Evolutionary conservation across 345 rosid genomes (phyloP).

Genomic region (Salix udensis): DNA sequence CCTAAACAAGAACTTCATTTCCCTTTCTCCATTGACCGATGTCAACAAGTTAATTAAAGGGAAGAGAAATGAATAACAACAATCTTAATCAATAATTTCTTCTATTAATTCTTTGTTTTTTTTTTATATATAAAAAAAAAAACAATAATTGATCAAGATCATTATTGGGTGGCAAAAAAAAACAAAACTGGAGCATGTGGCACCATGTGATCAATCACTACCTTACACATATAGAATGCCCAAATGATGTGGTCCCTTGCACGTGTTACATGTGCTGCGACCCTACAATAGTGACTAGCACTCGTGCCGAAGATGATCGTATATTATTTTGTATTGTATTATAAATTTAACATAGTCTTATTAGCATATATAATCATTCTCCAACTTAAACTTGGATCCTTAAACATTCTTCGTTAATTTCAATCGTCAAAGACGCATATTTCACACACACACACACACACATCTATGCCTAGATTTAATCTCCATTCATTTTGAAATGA

Average conservation of each 20-base stretch:
- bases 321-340: background rate
- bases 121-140: background rate
- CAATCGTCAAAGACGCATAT: background rate
- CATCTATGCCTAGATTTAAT: background rate
- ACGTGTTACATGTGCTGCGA: background rate
- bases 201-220: slow-evolving; percentile 12
- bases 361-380: background rate
- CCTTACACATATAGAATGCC: background rate
- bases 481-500: background rate
- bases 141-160: background rate
- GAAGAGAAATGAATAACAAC: background rate
- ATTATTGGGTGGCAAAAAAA: background rate
- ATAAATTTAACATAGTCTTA: background rate
- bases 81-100: background rate
- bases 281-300: background rate
- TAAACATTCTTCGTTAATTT: background rate
- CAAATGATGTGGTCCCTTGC: background rate
- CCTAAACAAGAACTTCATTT: background rate
- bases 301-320: background rate
- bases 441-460: too few relatives aligned
- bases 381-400: background rate
- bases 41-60: background rate
- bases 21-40: background rate
- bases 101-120: background rate
- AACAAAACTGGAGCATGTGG: slow-evolving; percentile 10